Evolutionary conservation across 495 filamentous ascomycete genomes (phyloP).

Genomic region (Rostrohypoxylon terebratum): DNA sequence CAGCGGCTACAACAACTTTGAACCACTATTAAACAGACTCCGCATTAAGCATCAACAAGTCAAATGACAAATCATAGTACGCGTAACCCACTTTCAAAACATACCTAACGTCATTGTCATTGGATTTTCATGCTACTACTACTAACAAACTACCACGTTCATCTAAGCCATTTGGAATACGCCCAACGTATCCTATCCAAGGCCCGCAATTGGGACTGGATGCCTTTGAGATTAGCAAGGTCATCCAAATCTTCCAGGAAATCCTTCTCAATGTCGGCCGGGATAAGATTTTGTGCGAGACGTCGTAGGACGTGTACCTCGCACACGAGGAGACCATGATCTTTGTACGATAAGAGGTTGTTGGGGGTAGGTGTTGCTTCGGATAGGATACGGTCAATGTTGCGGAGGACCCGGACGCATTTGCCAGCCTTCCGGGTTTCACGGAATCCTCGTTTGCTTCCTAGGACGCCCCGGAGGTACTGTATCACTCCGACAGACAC

Average conservation of each 20-base stretch:
- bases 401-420: constrained; percentile 78
- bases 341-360: constrained; percentile 83
- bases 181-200: constrained; percentile 87
- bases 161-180: constrained; percentile 78
- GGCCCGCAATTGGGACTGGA: constrained; percentile 77
- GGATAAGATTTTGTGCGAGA: constrained; percentile 71
- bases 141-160: constrained; percentile 23
- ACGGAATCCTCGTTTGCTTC: constrained; percentile 72
- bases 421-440: constrained; percentile 70
- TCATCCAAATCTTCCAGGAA: constrained; percentile 89
- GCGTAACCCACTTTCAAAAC: constrained; percentile 8
- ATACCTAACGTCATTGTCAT: constrained; percentile 1
- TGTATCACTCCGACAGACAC: constrained; percentile 80
- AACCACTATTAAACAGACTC: constrained; percentile 5
- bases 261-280: constrained; percentile 76
- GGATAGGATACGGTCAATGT: constrained; percentile 84
- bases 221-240: constrained; percentile 80
- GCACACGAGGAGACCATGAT: constrained; percentile 88
- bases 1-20: not conserved
- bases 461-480: constrained; percentile 76
- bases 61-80: constrained; percentile 6
- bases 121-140: not conserved
- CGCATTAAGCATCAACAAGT: constrained; percentile 3
- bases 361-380: constrained; percentile 70
- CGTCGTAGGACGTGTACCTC: constrained; percentile 83